Conservation (phyloP, 1,284 basidiomycete genomes). For the Irpex sp. region DNA sequence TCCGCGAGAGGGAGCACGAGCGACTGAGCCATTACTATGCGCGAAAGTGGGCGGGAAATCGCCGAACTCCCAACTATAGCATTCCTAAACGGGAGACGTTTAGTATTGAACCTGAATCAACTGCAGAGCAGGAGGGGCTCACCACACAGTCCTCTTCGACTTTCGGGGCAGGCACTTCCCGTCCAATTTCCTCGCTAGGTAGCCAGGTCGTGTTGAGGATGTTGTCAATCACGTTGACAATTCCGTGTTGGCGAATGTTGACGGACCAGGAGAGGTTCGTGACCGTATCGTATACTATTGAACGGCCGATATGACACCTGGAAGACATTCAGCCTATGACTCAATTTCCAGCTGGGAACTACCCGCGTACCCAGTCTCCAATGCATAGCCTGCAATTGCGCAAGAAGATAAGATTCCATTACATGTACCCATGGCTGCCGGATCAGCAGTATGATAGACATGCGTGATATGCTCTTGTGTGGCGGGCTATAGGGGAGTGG, state of each 20-base stretch:
- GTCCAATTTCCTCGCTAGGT: slow-evolving; percentile 17
- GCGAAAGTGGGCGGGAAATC: slow-evolving; percentile 17
- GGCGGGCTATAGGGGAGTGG: slow-evolving; percentile 47
- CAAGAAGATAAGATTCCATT: slow-evolving; percentile 72
- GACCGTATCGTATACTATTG: slow-evolving; percentile 84
- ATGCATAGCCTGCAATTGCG: slow-evolving; percentile 69
- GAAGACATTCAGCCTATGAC: not conserved
- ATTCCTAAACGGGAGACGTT: slow-evolving; percentile 22
- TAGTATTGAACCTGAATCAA: no score
- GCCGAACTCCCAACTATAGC: slow-evolving; percentile 40
- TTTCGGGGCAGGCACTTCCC: slow-evolving; percentile 22
- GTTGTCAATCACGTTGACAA: slow-evolving; percentile 73
- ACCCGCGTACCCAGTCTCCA: slow-evolving; percentile 60
- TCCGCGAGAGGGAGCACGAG: no score
- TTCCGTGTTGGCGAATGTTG: slow-evolving; percentile 81
- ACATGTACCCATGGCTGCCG: slow-evolving; percentile 81
- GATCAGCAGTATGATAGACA: slow-evolving; percentile 85
- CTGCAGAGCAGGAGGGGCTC: slow-evolving; percentile 8
- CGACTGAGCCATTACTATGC: no score
- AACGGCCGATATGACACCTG: slow-evolving; percentile 65
- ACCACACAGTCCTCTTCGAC: slow-evolving; percentile 39
- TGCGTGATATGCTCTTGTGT: slow-evolving; percentile 70
- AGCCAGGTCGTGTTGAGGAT: slow-evolving; percentile 74
- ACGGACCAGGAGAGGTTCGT: slow-evolving; percentile 81
- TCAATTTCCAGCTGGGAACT: not conserved